These are phyloP conservation scores for Kurtzmaniella natalensis DNA, from an alignment of 1,139 yeast species.

Conservation along the genomic window DNA sequence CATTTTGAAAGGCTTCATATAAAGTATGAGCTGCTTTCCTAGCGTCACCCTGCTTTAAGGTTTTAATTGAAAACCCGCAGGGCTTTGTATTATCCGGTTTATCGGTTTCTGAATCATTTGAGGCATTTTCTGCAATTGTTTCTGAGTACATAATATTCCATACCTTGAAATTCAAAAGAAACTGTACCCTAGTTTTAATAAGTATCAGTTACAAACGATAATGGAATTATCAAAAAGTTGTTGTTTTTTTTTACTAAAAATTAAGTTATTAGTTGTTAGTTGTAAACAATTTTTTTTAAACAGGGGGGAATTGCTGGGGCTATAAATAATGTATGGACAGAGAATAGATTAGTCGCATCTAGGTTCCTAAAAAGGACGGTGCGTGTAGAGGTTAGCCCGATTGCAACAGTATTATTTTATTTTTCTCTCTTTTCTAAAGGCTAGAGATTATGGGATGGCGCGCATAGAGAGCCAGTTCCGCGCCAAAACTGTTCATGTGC, in stretches of 20 bases:
- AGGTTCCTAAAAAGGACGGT: constrained; percentile 2
- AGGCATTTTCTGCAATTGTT: constrained; percentile 5
- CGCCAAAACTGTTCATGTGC: too few species aligned
- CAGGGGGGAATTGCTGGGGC: constrained; percentile 1
- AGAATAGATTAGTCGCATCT: background rate
- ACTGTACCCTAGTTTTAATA: constrained; percentile 2
- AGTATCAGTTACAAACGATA: constrained; percentile 2
- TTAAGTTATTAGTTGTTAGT: too few species aligned
- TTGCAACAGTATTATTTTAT: too few species aligned
- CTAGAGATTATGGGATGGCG: too few species aligned
- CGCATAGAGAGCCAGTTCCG: too few species aligned
- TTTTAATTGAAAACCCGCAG: constrained; percentile 15
- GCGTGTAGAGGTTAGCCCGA: too few species aligned
- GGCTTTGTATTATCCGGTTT: constrained; percentile 8
- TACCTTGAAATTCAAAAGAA: constrained; percentile 5
- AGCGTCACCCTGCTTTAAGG: constrained; percentile 39
- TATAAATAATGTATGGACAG: constrained; percentile 3
- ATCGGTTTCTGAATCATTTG: constrained; percentile 8
- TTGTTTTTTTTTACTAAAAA: too few species aligned
- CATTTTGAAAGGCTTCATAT: constrained; percentile 47
- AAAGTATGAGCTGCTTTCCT: constrained; percentile 54
- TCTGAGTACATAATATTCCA: constrained; percentile 8
- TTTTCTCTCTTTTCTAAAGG: too few species aligned
- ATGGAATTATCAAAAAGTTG: background rate
- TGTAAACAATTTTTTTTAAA: too few species aligned